phyloP scores from a whole-genome alignment of 2,329 filamentous ascomycete genomes.

The Taxawa tesnikishii region DNA sequence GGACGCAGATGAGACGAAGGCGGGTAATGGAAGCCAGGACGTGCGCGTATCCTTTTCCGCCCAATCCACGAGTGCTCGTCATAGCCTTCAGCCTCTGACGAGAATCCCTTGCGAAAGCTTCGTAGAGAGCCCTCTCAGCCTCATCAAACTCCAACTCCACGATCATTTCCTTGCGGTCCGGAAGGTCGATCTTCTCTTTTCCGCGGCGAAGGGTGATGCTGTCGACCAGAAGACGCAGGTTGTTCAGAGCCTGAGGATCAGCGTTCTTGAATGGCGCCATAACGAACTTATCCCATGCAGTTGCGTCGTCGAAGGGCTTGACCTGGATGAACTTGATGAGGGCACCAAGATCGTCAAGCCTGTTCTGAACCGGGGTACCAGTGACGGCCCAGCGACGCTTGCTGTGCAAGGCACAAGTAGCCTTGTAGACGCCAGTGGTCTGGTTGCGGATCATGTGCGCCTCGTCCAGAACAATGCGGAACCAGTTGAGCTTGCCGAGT shows the following conservation, averaged over 20 bases:
- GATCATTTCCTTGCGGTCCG: slow-evolving; percentile 59
- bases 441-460: slow-evolving; percentile 90
- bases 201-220: slow-evolving; percentile 86
- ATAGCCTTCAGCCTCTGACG: slow-evolving; percentile 69
- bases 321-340: slow-evolving; percentile 76
- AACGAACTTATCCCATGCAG: slow-evolving; percentile 67
- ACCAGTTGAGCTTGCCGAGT: slow-evolving; percentile 74
- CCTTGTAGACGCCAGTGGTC: slow-evolving; percentile 68
- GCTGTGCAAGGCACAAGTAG: slow-evolving; percentile 67
- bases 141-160: slow-evolving; percentile 62
- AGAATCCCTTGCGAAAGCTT: slow-evolving; percentile 72
- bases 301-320: slow-evolving; percentile 69
- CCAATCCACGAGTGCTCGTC: slow-evolving; percentile 46
- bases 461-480: slow-evolving; percentile 86
- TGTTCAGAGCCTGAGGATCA: slow-evolving; percentile 71
- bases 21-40: slow-evolving; percentile 86
- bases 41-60: slow-evolving; percentile 79
- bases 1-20: slow-evolving; percentile 80
- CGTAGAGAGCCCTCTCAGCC: slow-evolving; percentile 67
- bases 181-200: slow-evolving; percentile 83
- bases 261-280: slow-evolving; percentile 77
- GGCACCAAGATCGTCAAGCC: slow-evolving; percentile 77
- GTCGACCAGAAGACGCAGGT: slow-evolving; percentile 79
- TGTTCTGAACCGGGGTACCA: slow-evolving; percentile 89
- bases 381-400: slow-evolving; percentile 93